These are phyloP conservation scores for Raffaelea arxii DNA, from an alignment of 2,329 filamentous ascomycete species.

Conservation along the genomic window DNA sequence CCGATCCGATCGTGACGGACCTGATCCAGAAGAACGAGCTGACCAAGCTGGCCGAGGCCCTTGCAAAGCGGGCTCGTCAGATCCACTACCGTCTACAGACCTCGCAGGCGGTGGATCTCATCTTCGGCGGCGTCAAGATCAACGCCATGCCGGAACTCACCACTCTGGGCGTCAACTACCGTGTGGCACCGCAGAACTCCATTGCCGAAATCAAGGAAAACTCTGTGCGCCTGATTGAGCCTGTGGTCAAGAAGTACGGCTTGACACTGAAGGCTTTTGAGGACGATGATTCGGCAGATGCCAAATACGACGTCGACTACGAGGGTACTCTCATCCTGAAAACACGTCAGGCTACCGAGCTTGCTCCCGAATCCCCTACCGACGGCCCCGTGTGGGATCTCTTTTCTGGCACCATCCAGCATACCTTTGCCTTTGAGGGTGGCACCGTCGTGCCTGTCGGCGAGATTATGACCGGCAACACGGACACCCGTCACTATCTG, in stretches of 20 bases:
- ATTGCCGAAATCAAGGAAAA: slow-evolving; percentile 39
- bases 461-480: slow-evolving; percentile 40
- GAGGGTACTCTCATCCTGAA: slow-evolving; percentile 28
- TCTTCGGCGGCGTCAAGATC: slow-evolving; percentile 54
- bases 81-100: slow-evolving; percentile 48
- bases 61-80: slow-evolving; percentile 24
- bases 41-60: slow-evolving; percentile 33
- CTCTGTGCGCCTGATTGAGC: slow-evolving; percentile 35
- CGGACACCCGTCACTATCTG: slow-evolving; percentile 35
- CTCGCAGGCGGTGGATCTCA: slow-evolving; percentile 50
- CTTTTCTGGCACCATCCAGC: slow-evolving; percentile 20
- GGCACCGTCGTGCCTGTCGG: slow-evolving; percentile 38
- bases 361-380: slow-evolving; percentile 26
- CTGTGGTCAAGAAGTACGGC: slow-evolving; percentile 44
- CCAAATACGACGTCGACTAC: slow-evolving; percentile 28
- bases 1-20: slow-evolving; percentile 27
- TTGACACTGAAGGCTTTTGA: slow-evolving; percentile 44
- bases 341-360: slow-evolving; percentile 21
- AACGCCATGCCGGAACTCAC: slow-evolving; percentile 58
- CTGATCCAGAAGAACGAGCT: slow-evolving; percentile 10
- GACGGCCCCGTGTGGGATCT: slow-evolving; percentile 17
- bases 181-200: slow-evolving; percentile 45
- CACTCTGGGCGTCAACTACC: slow-evolving; percentile 49
- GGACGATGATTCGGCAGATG: slow-evolving; percentile 11
- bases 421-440: slow-evolving; percentile 14